These are phyloP conservation scores for Heterobasidion occidentale DNA, from an alignment of 1,284 basidiomycete species.

Conservation along the genomic window DNA sequence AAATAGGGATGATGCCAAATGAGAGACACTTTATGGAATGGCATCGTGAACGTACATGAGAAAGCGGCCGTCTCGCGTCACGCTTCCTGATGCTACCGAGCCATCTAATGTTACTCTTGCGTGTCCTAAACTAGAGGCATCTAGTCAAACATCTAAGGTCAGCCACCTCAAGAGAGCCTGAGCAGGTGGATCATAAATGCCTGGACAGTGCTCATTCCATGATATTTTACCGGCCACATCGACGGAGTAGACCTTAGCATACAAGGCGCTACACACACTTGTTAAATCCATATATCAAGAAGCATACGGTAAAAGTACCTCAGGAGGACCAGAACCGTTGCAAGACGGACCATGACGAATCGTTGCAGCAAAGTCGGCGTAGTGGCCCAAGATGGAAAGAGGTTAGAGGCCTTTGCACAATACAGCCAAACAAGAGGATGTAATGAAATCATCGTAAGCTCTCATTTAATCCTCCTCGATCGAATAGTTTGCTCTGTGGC, in stretches of 20 bases:
- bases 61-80: conserved; percentile 54
- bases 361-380: background rate
- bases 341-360: background rate
- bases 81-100: conserved; percentile 40
- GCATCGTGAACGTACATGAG: conserved; percentile 40
- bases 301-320: background rate
- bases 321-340: background rate
- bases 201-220: conserved; percentile 59
- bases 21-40: background rate
- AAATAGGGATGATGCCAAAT: conserved; percentile 4
- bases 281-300: background rate
- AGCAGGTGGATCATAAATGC: conserved; percentile 29
- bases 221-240: conserved; percentile 51
- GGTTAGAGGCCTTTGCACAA: conserved; percentile 2
- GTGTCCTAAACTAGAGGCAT: conserved; percentile 39
- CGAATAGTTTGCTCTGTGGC: too few species aligned
- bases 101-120: conserved; percentile 56
- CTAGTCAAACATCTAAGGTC: conserved; percentile 19
- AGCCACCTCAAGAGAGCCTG: background rate
- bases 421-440: background rate
- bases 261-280: background rate
- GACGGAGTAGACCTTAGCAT: conserved; percentile 27
- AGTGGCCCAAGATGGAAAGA: background rate
- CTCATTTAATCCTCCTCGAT: background rate
- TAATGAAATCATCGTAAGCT: background rate